Evolutionary conservation across 2,329 filamentous ascomycete genomes (phyloP).

Genomic region (Nigrograna mackinnonii): DNA sequence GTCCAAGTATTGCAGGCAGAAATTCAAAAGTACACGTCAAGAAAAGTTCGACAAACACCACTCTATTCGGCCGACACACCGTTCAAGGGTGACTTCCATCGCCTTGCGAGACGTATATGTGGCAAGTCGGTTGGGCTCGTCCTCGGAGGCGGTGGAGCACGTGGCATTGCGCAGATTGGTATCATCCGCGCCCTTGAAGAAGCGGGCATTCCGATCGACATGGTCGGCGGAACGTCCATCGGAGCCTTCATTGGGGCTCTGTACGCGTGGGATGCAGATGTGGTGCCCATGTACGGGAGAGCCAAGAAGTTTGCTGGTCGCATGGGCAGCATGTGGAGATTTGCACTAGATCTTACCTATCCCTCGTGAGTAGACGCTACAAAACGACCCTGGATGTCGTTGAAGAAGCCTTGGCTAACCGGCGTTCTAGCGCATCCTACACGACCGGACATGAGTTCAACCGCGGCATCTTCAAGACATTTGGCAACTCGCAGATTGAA

Average conservation of each 20-base stretch:
- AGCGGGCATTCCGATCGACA: conserved; percentile 92
- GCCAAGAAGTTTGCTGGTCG: conserved; percentile 97
- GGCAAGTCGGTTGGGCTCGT: conserved; percentile 95
- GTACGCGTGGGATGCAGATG: conserved; percentile 93
- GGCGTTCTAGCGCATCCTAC: conserved; percentile 76
- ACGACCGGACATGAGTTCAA: conserved; percentile 99
- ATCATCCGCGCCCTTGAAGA: conserved; percentile 96
- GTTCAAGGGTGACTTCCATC: conserved; percentile 96
- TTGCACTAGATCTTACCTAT: conserved; percentile 93
- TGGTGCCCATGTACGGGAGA: conserved; percentile 94
- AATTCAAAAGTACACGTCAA: conserved; percentile 96
- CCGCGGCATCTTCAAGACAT: conserved; percentile 97
- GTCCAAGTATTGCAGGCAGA: conserved; percentile 96
- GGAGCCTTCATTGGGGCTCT: conserved; percentile 93
- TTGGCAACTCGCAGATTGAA: conserved; percentile 95
- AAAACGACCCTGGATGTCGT: not conserved
- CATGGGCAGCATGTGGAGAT: conserved; percentile 99
- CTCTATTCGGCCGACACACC: conserved; percentile 90
- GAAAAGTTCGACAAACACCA: conserved; percentile 84
- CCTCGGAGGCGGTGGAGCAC: conserved; percentile 87
- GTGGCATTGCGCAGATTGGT: conserved; percentile 90
- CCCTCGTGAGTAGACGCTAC: conserved; percentile 62
- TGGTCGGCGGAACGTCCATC: conserved; percentile 94
- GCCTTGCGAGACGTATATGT: conserved; percentile 84
- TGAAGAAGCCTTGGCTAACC: no score